Evolutionary conservation across 1,284 basidiomycete species (phyloP).

Genomic region (Sporisorium reilianum): DNA sequence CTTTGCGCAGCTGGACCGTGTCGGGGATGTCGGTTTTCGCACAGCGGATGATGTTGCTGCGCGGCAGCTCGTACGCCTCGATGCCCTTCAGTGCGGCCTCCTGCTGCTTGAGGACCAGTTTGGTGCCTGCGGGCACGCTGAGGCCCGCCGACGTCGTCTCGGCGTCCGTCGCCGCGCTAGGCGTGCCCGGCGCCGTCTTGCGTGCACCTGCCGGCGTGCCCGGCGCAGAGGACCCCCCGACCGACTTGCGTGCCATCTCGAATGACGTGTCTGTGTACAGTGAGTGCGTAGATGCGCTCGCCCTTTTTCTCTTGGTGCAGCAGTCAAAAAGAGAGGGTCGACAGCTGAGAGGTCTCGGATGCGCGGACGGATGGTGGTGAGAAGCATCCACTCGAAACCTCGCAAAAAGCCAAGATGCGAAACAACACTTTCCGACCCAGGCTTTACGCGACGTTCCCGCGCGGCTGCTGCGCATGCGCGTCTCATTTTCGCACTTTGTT

Average conservation of each 20-base stretch:
- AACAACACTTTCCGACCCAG: background rate
- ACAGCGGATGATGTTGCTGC: constrained; percentile 81
- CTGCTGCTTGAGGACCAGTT: constrained; percentile 34
- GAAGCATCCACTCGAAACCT: no score
- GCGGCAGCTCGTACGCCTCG: constrained; percentile 86
- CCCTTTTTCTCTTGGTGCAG: no score
- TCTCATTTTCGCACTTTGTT: background rate
- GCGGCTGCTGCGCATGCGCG: no score
- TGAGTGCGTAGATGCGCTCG: no score
- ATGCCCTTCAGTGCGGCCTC: constrained; percentile 71
- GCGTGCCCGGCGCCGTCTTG: no score
- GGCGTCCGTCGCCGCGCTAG: no score
- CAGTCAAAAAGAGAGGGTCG: no score
- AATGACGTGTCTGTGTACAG: no score
- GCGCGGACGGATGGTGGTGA: no score
- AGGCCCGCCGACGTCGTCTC: background rate
- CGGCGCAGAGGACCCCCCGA: constrained; percentile 16
- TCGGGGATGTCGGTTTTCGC: constrained; percentile 83
- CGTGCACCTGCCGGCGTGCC: no score
- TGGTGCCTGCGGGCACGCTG: constrained; percentile 8
- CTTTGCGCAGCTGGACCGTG: constrained; percentile 85
- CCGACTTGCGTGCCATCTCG: constrained; percentile 41
- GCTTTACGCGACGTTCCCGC: background rate
- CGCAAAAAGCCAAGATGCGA: no score
- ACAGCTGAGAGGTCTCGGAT: no score